Conservation (phyloP, 2,329 filamentous ascomycete species). For the Pseudogymnoascus sp. region DNA sequence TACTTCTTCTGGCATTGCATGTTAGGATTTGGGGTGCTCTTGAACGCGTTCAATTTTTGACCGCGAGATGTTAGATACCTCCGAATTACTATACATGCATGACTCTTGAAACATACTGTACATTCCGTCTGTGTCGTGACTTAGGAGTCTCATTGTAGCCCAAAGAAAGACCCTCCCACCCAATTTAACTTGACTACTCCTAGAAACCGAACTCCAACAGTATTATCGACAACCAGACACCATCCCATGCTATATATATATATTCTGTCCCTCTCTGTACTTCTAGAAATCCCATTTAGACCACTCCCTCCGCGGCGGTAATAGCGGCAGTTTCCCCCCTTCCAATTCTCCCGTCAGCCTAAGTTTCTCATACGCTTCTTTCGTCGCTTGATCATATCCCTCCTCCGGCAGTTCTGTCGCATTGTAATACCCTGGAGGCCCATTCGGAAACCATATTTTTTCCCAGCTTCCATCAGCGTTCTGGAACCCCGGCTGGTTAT, state of each 20-base stretch:
- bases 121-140: constrained; percentile 3
- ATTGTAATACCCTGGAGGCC: constrained; percentile 53
- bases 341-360: constrained; percentile 58
- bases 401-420: constrained; percentile 53
- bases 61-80: neutral
- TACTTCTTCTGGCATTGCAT: constrained; percentile 7
- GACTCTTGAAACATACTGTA: constrained; percentile 9
- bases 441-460: constrained; percentile 66
- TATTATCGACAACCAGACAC: constrained; percentile 6
- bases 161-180: neutral
- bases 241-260: constrained; percentile 4
- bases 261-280: neutral
- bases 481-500: constrained; percentile 38
- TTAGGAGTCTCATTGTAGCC: neutral
- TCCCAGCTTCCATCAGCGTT: constrained; percentile 47
- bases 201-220: constrained; percentile 6
- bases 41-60: neutral
- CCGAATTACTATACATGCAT: constrained; percentile 7
- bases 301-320: constrained; percentile 72
- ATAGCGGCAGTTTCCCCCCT: constrained; percentile 61
- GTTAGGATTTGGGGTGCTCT: neutral
- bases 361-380: constrained; percentile 55
- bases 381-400: constrained; percentile 50
- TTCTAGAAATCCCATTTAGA: constrained; percentile 61
- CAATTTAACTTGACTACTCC: neutral